phyloP scores from a whole-genome alignment of 495 filamentous ascomycete genomes.

The Bombardia bombarda region DNA sequence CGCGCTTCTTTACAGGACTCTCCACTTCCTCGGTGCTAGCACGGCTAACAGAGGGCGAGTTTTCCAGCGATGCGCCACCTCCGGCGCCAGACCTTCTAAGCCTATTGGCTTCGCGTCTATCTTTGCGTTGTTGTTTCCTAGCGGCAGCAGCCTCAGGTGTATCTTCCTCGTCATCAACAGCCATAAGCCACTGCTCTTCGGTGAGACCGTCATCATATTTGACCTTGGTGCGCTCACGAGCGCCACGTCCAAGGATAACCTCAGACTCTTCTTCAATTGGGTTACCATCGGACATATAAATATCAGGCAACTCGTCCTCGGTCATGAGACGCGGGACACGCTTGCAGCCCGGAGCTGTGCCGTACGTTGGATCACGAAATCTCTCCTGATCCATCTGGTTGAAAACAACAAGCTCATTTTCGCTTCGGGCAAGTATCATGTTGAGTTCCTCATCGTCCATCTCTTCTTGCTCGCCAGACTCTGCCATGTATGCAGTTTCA shows the following conservation, averaged over 20 bases:
- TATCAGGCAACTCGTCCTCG: slow-evolving; percentile 87
- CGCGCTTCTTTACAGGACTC: slow-evolving; percentile 58
- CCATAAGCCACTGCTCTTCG: slow-evolving; percentile 91
- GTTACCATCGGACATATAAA: slow-evolving; percentile 82
- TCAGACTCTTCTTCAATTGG: slow-evolving; percentile 74
- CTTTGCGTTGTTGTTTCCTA: slow-evolving; percentile 76
- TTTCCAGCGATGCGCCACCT: slow-evolving; percentile 45
- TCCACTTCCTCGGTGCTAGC: slow-evolving; percentile 69
- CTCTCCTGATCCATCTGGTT: slow-evolving; percentile 74
- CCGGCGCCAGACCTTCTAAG: slow-evolving; percentile 46
- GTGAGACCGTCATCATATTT: slow-evolving; percentile 97
- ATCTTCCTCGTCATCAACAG: slow-evolving; percentile 94
- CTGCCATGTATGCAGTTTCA: slow-evolving; percentile 85
- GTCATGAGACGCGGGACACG: slow-evolving; percentile 68
- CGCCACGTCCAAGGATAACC: slow-evolving; percentile 75
- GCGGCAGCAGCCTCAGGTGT: slow-evolving; percentile 87
- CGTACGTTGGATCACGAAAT: slow-evolving; percentile 54
- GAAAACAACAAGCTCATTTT: slow-evolving; percentile 63
- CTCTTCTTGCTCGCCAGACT: slow-evolving; percentile 72
- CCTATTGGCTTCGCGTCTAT: slow-evolving; percentile 67
- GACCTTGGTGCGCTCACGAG: slow-evolving; percentile 85
- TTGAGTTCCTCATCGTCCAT: slow-evolving; percentile 98
- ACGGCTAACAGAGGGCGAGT: slow-evolving; percentile 66
- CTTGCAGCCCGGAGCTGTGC: slow-evolving; percentile 51
- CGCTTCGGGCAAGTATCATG: slow-evolving; percentile 71